Conservation (phyloP, 2,329 filamentous ascomycete genomes). For the Calonectria naviculata region DNA sequence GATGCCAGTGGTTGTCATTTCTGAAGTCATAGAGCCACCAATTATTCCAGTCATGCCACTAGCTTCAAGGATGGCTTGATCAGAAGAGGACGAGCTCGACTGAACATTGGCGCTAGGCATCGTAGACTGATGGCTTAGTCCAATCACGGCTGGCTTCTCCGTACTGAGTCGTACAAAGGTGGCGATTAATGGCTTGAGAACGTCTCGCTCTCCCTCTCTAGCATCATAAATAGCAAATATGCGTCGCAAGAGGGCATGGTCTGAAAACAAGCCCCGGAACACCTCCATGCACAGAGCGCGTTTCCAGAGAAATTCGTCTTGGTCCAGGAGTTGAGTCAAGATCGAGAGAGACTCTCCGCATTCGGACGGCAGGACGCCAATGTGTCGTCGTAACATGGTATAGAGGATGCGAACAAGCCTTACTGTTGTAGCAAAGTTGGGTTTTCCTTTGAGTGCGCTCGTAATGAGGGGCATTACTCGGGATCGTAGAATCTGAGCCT, state of each 20-base stretch:
- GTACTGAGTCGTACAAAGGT: constrained; percentile 93
- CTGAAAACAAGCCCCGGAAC: constrained; percentile 85
- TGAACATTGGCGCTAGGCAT: constrained; percentile 73
- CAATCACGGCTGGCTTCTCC: constrained; percentile 90
- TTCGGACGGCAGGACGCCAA: constrained; percentile 79
- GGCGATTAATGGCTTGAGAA: constrained; percentile 85
- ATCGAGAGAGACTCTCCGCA: constrained; percentile 86
- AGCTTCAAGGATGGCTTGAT: constrained; percentile 90
- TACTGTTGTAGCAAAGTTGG: constrained; percentile 84
- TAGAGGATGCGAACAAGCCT: constrained; percentile 86
- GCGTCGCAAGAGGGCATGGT: constrained; percentile 80
- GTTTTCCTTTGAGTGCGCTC: constrained; percentile 79
- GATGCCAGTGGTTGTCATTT: constrained; percentile 79
- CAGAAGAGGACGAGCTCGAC: constrained; percentile 69
- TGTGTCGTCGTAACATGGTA: constrained; percentile 81
- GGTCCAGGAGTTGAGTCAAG: constrained; percentile 87
- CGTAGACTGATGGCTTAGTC: constrained; percentile 88
- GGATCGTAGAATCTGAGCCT: constrained; percentile 80
- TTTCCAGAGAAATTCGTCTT: constrained; percentile 88
- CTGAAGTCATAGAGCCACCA: constrained; percentile 73
- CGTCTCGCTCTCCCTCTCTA: constrained; percentile 75
- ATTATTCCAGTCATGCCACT: constrained; percentile 91
- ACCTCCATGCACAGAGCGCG: constrained; percentile 91
- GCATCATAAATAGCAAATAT: constrained; percentile 87
- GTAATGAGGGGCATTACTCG: constrained; percentile 87